A percentile compares a stretch with the other conserved stretches of the same genome.
Evolutionary conservation across 495 filamentous ascomycete genomes (phyloP).

Genomic region (Aspergillus heteromorphus): DNA sequence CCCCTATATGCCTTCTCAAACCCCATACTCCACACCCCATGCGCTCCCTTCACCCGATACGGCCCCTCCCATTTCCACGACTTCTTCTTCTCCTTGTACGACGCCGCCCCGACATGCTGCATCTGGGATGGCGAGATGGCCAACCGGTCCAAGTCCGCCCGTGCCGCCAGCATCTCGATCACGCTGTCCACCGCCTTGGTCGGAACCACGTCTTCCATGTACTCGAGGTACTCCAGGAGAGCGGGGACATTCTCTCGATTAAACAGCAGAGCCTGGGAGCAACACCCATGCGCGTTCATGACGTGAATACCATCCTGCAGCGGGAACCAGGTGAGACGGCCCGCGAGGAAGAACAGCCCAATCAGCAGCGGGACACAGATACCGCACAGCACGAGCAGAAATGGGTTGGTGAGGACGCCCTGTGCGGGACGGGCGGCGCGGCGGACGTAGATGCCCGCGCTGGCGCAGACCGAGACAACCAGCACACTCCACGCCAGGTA

Average conservation of each 20-base stretch:
- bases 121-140: conserved; percentile 23
- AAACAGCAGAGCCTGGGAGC: conserved; percentile 34
- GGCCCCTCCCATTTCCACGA: conserved; percentile 14
- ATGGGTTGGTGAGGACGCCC: conserved; percentile 20
- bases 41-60: conserved; percentile 19
- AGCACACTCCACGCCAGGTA: conserved; percentile 35
- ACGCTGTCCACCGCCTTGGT: conserved; percentile 18
- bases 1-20: conserved; percentile 19
- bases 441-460: conserved; percentile 15
- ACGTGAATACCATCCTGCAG: conserved; percentile 24
- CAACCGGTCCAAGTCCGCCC: conserved; percentile 15
- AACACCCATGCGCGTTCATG: conserved; percentile 35
- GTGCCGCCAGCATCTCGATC: conserved; percentile 18
- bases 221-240: conserved; percentile 17
- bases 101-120: conserved; percentile 27
- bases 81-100: conserved; percentile 20
- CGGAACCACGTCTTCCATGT: conserved; percentile 7
- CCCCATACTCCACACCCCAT: conserved; percentile 28
- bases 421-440: conserved; percentile 10
- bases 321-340: conserved; percentile 33
- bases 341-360: conserved; percentile 30
- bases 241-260: conserved; percentile 20
- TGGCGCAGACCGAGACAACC: conserved; percentile 12
- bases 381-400: conserved; percentile 20
- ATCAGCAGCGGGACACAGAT: conserved; percentile 30